Conservation (phyloP, 352 stramenopile genomes). For the Stramenopiles sp. region DNA sequence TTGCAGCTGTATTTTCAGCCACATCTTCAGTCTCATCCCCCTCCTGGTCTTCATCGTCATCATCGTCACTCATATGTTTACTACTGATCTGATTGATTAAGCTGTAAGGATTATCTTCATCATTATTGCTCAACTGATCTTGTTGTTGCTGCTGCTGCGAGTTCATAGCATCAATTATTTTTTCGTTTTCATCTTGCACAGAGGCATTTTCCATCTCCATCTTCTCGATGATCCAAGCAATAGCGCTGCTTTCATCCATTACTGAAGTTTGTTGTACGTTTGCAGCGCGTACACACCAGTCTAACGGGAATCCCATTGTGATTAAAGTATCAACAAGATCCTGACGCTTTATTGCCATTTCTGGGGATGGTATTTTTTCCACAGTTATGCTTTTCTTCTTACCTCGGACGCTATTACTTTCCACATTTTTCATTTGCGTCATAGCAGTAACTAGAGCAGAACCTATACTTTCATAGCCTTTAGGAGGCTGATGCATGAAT, state of each 20-base stretch:
- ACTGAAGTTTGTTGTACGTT: constrained; percentile 14
- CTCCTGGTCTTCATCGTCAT: constrained; percentile 48
- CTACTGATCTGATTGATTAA: constrained; percentile 19
- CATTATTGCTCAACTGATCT: constrained; percentile 10
- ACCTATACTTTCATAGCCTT: constrained; percentile 8
- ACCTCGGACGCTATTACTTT: constrained; percentile 12
- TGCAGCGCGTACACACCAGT: constrained; percentile 35
- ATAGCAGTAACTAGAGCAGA: background rate
- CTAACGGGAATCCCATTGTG: constrained; percentile 49
- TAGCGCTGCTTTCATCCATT: constrained; percentile 38
- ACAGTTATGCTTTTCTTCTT: background rate
- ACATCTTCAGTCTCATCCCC: constrained; percentile 31
- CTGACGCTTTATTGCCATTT: constrained; percentile 19
- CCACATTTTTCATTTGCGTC: background rate
- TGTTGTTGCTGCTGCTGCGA: constrained; percentile 6
- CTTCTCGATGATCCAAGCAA: constrained; percentile 63
- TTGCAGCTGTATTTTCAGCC: constrained; percentile 25
- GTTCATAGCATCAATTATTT: background rate
- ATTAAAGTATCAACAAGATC: constrained; percentile 47
- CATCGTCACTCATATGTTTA: constrained; percentile 29
- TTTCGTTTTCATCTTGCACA: constrained; percentile 20
- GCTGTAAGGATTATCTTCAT: constrained; percentile 6
- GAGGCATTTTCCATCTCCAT: constrained; percentile 48
- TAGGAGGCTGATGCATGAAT: constrained; percentile 9
- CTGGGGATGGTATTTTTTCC: background rate